These are phyloP conservation scores for Aspergillus olivimuriae DNA, from an alignment of 495 filamentous ascomycete species.

Conservation along the genomic window DNA sequence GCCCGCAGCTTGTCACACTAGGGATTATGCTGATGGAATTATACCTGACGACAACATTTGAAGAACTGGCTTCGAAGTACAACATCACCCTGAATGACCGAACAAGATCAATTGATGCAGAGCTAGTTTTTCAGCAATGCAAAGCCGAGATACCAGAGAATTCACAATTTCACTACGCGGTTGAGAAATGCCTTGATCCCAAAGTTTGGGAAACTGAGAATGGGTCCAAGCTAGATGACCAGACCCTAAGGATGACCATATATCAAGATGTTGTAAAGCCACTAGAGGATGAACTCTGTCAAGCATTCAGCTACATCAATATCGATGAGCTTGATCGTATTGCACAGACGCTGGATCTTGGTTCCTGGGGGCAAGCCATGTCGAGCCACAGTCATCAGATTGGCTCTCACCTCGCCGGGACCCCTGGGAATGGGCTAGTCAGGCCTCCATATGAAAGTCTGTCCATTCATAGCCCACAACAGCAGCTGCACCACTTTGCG, in stretches of 20 bases:
- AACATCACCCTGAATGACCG: background rate
- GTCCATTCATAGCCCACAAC: too few species aligned
- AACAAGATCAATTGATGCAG: background rate
- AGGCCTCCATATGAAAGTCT: too few species aligned
- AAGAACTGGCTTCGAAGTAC: background rate
- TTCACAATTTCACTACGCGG: background rate
- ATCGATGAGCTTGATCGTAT: background rate
- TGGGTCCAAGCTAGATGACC: background rate
- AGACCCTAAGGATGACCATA: background rate
- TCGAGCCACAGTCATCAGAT: too few species aligned
- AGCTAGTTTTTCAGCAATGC: background rate
- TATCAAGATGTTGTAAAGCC: background rate
- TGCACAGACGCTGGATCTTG: background rate
- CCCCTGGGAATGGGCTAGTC: too few species aligned
- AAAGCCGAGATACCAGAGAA: background rate
- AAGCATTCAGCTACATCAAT: background rate
- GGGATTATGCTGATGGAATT: background rate
- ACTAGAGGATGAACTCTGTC: background rate
- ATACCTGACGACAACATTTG: background rate
- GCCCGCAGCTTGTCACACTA: background rate
- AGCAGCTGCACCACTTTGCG: too few species aligned
- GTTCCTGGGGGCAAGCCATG: background rate
- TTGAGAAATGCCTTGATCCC: background rate
- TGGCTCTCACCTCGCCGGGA: too few species aligned
- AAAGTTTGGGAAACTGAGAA: background rate